Percentiles rank a stretch among this genome's conserved stretches.
phyloP scores from a whole-genome alignment of 2,329 filamentous ascomycete genomes.

The Calonectria multiphialidica region DNA sequence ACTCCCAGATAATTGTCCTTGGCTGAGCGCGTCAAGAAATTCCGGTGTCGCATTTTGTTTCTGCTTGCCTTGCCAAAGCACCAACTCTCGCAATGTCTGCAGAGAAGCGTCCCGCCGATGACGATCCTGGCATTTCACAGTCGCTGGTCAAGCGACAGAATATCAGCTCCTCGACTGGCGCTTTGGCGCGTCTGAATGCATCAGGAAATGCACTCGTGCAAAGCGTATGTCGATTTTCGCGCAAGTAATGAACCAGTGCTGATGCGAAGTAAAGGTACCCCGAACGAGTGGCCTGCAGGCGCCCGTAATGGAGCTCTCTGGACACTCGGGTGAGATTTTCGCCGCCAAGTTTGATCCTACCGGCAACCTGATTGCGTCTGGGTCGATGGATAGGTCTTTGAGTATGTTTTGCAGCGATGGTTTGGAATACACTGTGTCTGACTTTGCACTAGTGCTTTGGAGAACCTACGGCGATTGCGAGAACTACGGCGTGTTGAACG shows the following conservation, averaged over 20 bases:
- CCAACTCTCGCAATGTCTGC: constrained; percentile 75
- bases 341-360: constrained; percentile 90
- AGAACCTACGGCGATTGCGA: constrained; percentile 92
- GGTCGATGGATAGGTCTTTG: constrained; percentile 94
- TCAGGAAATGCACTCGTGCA: constrained; percentile 63
- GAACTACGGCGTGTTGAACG: constrained; percentile 90
- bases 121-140: constrained; percentile 83
- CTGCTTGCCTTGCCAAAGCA: background rate
- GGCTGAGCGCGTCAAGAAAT: constrained; percentile 20
- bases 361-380: constrained; percentile 90
- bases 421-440: constrained; percentile 12
- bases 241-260: background rate
- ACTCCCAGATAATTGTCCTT: constrained; percentile 11
- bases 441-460: constrained; percentile 80
- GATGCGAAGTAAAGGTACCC: constrained; percentile 67
- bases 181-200: constrained; percentile 64
- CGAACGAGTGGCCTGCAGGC: constrained; percentile 88
- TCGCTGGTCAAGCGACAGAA: constrained; percentile 93
- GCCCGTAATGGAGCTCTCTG: constrained; percentile 93
- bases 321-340: constrained; percentile 89
- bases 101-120: constrained; percentile 92
- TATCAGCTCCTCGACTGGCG: constrained; percentile 61
- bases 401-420: constrained; percentile 62
- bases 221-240: constrained; percentile 54
- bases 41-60: constrained; percentile 20